Conservation (phyloP, 2,329 filamentous ascomycete species). For the Paraconiothyrium brasiliense region DNA sequence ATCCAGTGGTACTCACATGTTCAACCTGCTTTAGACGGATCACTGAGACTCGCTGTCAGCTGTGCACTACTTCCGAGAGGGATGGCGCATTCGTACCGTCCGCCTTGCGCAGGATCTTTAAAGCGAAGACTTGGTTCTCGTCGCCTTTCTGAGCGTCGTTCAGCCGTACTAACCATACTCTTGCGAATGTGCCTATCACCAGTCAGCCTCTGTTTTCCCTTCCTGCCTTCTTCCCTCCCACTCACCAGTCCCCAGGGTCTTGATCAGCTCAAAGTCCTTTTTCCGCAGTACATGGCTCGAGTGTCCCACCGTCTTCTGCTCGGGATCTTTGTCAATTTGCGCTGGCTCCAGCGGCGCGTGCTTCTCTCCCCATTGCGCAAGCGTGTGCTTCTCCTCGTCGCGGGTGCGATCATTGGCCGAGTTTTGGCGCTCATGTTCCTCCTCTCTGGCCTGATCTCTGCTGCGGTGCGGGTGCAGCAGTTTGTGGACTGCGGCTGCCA, state of each 20-base stretch:
- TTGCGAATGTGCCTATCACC: conserved; percentile 75
- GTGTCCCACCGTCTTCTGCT: conserved; percentile 58
- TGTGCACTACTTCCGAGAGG: not conserved
- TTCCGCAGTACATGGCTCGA: conserved; percentile 57
- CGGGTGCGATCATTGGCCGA: conserved; percentile 51
- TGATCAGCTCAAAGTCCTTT: conserved; percentile 75
- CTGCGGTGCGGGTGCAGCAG: conserved; percentile 48
- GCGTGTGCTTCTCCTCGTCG: conserved; percentile 58
- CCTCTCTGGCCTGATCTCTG: conserved; percentile 34
- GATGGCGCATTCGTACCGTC: conserved; percentile 54
- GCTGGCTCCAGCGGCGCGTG: conserved; percentile 54
- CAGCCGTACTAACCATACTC: conserved; percentile 80
- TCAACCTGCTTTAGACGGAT: conserved; percentile 87
- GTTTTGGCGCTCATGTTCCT: conserved; percentile 44
- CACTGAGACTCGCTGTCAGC: conserved; percentile 58
- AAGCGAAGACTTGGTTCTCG: conserved; percentile 74
- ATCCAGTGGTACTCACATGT: conserved; percentile 72
- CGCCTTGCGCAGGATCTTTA: conserved; percentile 77
- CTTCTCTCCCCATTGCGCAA: conserved; percentile 58
- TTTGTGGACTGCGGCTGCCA: conserved; percentile 50
- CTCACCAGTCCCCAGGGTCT: conserved; percentile 78
- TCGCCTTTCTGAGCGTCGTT: conserved; percentile 62
- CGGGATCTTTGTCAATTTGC: conserved; percentile 54
- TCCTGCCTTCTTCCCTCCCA: too few relatives aligned
- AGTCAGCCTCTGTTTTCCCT: conserved; percentile 29